phyloP scores from a whole-genome alignment of 1,139 yeast species.

The Kurtzmaniella natalensis region DNA sequence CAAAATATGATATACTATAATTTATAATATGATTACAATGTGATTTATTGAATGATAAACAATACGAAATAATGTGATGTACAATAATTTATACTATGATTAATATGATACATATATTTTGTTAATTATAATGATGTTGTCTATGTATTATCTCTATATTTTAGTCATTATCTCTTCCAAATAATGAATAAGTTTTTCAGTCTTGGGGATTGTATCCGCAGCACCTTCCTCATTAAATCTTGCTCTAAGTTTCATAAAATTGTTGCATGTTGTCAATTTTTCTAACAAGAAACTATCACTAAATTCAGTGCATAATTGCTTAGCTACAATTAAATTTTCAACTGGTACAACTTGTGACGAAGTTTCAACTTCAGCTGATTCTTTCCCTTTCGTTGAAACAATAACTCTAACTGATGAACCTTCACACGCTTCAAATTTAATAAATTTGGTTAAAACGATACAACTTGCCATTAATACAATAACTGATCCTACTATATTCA shows the following conservation, averaged over 20 bases:
- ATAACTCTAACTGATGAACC: neutral
- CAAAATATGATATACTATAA: too few relatives aligned
- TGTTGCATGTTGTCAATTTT: constrained; percentile 14
- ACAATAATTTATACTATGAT: too few relatives aligned
- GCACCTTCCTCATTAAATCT: constrained; percentile 12
- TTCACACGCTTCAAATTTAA: constrained; percentile 13
- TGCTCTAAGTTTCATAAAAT: constrained; percentile 17
- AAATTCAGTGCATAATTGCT: constrained; percentile 12
- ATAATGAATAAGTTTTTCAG: constrained; percentile 18
- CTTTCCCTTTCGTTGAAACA: neutral
- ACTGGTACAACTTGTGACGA: constrained; percentile 1
- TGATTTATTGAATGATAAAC: too few relatives aligned
- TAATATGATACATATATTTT: too few relatives aligned
- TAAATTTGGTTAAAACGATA: constrained; percentile 19
- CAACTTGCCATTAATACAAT: constrained; percentile 26
- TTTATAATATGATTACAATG: too few relatives aligned
- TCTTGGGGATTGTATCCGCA: constrained; percentile 14
- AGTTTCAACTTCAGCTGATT: constrained; percentile 1
- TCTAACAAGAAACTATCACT: constrained; percentile 11
- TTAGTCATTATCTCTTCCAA: constrained; percentile 16
- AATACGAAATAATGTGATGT: too few relatives aligned
- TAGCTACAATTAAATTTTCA: constrained; percentile 4
- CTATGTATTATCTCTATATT: too few relatives aligned
- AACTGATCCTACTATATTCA: constrained; percentile 21
- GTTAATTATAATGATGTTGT: too few relatives aligned